Conservation (phyloP, 2,329 filamentous ascomycete genomes). For the Penicillium sp. region DNA sequence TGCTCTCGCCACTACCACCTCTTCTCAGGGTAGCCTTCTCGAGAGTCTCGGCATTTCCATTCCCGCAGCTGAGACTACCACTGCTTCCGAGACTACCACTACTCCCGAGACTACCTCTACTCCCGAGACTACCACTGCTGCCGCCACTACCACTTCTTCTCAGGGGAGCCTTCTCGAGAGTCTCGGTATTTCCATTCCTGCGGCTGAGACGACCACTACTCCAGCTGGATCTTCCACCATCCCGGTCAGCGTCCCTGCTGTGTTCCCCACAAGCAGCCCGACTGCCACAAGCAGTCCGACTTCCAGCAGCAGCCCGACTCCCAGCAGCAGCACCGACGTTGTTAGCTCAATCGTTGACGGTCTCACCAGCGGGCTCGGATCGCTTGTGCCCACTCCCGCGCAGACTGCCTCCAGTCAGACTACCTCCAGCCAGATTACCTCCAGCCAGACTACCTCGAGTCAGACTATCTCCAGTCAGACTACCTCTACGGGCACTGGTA, state of each 20-base stretch:
- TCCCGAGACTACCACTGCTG: neutral
- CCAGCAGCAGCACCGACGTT: slow-evolving; percentile 14
- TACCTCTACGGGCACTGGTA: slow-evolving; percentile 19
- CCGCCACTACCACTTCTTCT: neutral
- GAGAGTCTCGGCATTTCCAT: slow-evolving; percentile 12
- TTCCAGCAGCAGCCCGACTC: slow-evolving; percentile 9
- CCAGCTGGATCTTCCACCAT: slow-evolving; percentile 25
- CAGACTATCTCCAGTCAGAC: too few species aligned
- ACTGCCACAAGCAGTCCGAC: slow-evolving; percentile 10
- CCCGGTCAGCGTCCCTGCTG: slow-evolving; percentile 33
- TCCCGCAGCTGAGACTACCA: neutral
- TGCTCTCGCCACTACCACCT: neutral
- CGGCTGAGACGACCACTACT: slow-evolving; percentile 1
- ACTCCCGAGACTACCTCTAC: neutral
- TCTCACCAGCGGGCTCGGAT: slow-evolving; percentile 16
- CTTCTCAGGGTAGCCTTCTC: slow-evolving; percentile 14
- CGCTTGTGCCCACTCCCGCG: slow-evolving; percentile 13
- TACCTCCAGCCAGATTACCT: too few species aligned
- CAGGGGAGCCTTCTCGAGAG: slow-evolving; percentile 16
- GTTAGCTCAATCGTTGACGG: slow-evolving; percentile 18
- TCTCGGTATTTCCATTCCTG: slow-evolving; percentile 8
- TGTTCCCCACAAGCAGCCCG: slow-evolving; percentile 17
- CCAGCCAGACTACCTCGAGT: too few species aligned
- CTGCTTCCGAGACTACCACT: neutral
- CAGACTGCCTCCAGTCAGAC: neutral